Base-by-base conservation (phyloP, 202 grass and related monocot species). In the Setaria italica region DNA sequence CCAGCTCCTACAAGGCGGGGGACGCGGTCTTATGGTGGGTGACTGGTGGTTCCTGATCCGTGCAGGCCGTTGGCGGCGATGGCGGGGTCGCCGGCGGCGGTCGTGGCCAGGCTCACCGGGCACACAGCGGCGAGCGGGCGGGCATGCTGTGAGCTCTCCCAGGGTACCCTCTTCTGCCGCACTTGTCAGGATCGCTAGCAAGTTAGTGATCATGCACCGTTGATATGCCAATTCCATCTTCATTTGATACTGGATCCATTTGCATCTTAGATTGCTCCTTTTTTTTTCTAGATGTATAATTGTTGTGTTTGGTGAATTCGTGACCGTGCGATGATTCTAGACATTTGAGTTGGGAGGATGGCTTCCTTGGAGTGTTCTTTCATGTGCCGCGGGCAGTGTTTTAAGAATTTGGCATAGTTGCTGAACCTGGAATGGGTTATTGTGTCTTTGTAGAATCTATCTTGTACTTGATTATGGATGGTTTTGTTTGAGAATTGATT, bases 101-200 rank as follows among this genome's bases (percentile, higher is more conserved):
- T 82, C n/a, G 54, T 54, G 14, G 84, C 88, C 53, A 85, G 88
- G 16, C 86, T 98, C 59, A 99, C 97, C 56, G 86, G 84, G 11
- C 90, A 96, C 85, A 72, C 88, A 25, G 87, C 87, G 43, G 90
- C 75, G 56, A 90, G 82, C 90, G 87, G 74, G 90, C 89, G 91
- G 79, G 91, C 91, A 62, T 99, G 91, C 87, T 96, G 90, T 79
- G 93, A 96, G 87, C 91, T 99, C 87, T 96, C 91, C 80, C 93
- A 99, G 97, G 97, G 97, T 96, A 97, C 93, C 87, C 63, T 81
- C 88, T 96, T 94, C 84, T 88, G 92, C 88, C 91, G 93, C 93
- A 94, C 90, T 99, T 99, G 93, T 96, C 93, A 92, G 72, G 97
- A 99, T 96, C 93, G 93, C 93, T 99, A 95, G 79, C 89, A 91